phyloP scores from a whole-genome alignment of 257 asterid species.

The Solanum ossicruentum region DNA sequence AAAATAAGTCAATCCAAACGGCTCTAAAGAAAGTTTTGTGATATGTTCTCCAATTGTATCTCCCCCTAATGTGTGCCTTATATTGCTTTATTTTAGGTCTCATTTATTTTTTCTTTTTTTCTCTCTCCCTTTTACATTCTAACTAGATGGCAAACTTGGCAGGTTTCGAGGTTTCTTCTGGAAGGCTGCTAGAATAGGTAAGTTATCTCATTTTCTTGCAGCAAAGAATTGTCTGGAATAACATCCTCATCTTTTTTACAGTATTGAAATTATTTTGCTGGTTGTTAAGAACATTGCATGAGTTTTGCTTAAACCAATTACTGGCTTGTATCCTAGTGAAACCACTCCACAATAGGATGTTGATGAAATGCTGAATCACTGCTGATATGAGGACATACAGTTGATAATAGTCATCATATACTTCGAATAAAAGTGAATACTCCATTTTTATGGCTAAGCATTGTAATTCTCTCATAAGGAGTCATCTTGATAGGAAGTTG shows the following conservation, averaged over 20 bases:
- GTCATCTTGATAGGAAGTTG: background rate
- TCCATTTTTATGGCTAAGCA: background rate
- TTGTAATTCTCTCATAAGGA: background rate
- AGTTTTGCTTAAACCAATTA: background rate
- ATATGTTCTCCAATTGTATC: background rate
- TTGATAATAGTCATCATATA: background rate
- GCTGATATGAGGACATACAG: background rate
- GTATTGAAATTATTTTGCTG: background rate
- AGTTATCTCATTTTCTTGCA: background rate
- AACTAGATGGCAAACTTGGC: background rate
- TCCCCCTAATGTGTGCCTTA: background rate
- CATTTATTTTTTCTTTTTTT: background rate
- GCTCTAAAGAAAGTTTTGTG: background rate
- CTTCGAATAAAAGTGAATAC: background rate
- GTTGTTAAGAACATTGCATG: background rate
- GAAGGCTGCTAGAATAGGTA: constrained; percentile 54
- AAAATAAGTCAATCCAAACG: no score
- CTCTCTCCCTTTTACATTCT: background rate
- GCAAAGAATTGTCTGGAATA: background rate
- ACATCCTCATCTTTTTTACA: background rate
- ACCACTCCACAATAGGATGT: background rate
- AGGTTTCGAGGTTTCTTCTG: constrained; percentile 51
- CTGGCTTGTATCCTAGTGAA: background rate
- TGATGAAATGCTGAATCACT: background rate
- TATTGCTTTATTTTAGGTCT: background rate